Percentiles rank a stretch among this genome's conserved stretches.
Evolutionary conservation across 1,284 basidiomycete genomes (phyloP).

Genomic region (Marasmius tenuissimus): DNA sequence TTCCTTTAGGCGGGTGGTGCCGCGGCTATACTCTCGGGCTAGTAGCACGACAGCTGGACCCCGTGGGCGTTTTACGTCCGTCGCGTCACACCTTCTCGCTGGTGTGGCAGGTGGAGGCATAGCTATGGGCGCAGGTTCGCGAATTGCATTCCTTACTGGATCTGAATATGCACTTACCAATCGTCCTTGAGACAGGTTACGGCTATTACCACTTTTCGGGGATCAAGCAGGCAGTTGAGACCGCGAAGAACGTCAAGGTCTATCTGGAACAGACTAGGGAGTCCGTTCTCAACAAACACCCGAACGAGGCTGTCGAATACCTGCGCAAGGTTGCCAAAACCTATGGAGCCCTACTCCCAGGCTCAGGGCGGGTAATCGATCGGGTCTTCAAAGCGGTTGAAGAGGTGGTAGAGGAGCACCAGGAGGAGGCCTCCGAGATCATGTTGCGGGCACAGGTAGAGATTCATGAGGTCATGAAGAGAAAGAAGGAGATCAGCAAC

Average conservation of each 20-base stretch:
- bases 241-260: slow-evolving; percentile 30
- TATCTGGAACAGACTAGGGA: slow-evolving; percentile 35
- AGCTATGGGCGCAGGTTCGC: slow-evolving; percentile 5
- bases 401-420: slow-evolving; percentile 38
- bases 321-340: slow-evolving; percentile 39
- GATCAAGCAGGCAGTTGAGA: slow-evolving; percentile 33
- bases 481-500: neutral
- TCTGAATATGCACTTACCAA: neutral
- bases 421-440: slow-evolving; percentile 41
- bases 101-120: slow-evolving; percentile 2
- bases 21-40: neutral
- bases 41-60: neutral
- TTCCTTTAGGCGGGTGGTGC: too few relatives aligned
- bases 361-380: slow-evolving; percentile 41
- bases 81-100: slow-evolving; percentile 3
- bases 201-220: slow-evolving; percentile 42
- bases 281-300: slow-evolving; percentile 33
- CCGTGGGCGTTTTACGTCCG: neutral
- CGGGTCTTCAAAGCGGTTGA: slow-evolving; percentile 44
- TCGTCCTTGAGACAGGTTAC: slow-evolving; percentile 23
- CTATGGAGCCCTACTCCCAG: slow-evolving; percentile 42
- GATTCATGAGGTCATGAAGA: slow-evolving; percentile 26
- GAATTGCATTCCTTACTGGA: too few relatives aligned
- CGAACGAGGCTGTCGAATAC: slow-evolving; percentile 38
- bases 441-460: slow-evolving; percentile 38